phyloP scores from a whole-genome alignment of 2,329 filamentous ascomycete species.

The Fusarium oxysporum region DNA sequence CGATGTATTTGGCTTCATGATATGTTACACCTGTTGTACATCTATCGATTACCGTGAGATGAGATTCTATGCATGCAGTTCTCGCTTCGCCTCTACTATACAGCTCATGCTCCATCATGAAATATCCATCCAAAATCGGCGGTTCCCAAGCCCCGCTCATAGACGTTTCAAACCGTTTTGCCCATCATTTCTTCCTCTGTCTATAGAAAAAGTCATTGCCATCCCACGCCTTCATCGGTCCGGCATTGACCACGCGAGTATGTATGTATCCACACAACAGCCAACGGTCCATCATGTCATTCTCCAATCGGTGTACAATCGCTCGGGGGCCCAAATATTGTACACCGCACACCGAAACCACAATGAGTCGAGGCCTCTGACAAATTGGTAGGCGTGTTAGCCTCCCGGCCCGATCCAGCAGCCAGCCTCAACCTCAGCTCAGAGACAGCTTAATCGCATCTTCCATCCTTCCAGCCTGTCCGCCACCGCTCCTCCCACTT shows the following conservation, averaged over 20 bases:
- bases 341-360: slow-evolving; percentile 36
- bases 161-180: slow-evolving; percentile 2
- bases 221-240: slow-evolving; percentile 19
- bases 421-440: slow-evolving; percentile 33
- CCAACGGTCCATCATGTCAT: slow-evolving; percentile 22
- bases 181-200: slow-evolving; percentile 8
- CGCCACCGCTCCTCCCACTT: slow-evolving; percentile 95
- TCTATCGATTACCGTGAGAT: slow-evolving; percentile 31
- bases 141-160: slow-evolving; percentile 10
- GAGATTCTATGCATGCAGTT: slow-evolving; percentile 39
- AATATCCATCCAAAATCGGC: slow-evolving; percentile 12
- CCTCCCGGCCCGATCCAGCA: slow-evolving; percentile 11
- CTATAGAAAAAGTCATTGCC: not conserved
- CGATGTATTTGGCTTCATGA: not conserved
- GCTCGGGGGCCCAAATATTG: slow-evolving; percentile 10
- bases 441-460: slow-evolving; percentile 62
- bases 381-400: slow-evolving; percentile 14
- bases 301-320: not conserved
- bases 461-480: slow-evolving; percentile 83
- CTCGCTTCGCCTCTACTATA: slow-evolving; percentile 9
- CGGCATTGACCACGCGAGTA: slow-evolving; percentile 19
- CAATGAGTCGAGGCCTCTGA: slow-evolving; percentile 2
- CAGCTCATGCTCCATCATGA: slow-evolving; percentile 8
- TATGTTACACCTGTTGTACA: slow-evolving; percentile 17
- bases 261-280: slow-evolving; percentile 23